phyloP scores from a whole-genome alignment of 176 grass and related monocot species.

The Lolium perenne region DNA sequence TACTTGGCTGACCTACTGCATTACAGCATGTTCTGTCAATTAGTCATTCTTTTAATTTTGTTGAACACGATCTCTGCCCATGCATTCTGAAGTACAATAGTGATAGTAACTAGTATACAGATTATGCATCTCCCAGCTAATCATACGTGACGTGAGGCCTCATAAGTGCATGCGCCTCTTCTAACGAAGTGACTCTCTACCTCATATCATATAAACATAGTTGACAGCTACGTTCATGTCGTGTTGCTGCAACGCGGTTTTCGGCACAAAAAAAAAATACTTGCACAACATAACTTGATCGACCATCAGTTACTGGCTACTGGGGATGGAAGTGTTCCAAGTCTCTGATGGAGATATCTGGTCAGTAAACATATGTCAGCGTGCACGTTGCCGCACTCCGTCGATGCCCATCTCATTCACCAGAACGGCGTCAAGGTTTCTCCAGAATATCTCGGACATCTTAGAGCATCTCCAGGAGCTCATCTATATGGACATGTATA shows the following conservation, averaged over 20 bases:
- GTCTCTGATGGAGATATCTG: conserved; percentile 43
- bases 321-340: not conserved
- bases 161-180: not conserved
- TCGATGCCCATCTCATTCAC: not conserved
- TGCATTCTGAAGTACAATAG: not conserved
- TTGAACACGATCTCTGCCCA: not conserved
- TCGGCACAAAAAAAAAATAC: not conserved
- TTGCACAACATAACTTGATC: conserved; percentile 10
- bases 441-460: not conserved
- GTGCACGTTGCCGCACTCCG: not conserved
- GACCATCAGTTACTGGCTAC: not conserved
- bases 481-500: too few species aligned
- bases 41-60: not conserved
- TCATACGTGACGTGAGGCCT: conserved; percentile 38
- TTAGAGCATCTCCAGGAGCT: too few species aligned
- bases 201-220: not conserved
- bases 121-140: not conserved
- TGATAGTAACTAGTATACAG: not conserved
- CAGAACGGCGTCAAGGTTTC: not conserved
- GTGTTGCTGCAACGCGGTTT: conserved; percentile 34
- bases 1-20: not conserved
- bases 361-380: not conserved
- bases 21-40: too few species aligned
- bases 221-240: not conserved
- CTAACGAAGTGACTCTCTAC: not conserved